A percentile compares a stretch with the other conserved stretches of the same genome.
These are phyloP conservation scores for Casuarina equisetifolia DNA, from an alignment of 306 rosid species.

Conservation along the genomic window DNA sequence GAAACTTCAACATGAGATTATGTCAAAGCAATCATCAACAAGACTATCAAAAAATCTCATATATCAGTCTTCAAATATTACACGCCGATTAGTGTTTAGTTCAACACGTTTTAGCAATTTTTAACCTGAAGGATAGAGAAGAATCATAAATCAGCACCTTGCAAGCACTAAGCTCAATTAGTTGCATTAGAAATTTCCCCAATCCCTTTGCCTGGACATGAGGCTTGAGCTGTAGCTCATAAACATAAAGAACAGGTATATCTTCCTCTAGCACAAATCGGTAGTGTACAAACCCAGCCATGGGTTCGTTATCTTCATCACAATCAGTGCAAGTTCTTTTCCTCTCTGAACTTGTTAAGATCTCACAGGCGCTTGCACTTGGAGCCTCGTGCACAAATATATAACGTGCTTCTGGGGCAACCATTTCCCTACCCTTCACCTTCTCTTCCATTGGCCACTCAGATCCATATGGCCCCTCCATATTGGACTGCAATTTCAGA, in stretches of 20 bases:
- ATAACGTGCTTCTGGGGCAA: slow-evolving; percentile 67
- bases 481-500: slow-evolving; percentile 58
- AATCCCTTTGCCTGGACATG: slow-evolving; percentile 67
- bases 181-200: slow-evolving; percentile 76
- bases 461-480: slow-evolving; percentile 76
- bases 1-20: neutral
- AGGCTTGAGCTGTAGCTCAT: slow-evolving; percentile 79
- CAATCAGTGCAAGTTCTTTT: slow-evolving; percentile 34
- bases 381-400: slow-evolving; percentile 62
- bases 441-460: slow-evolving; percentile 82
- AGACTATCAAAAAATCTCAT: neutral
- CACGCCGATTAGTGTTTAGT: neutral
- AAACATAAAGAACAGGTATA: slow-evolving; percentile 82
- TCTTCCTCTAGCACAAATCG: slow-evolving; percentile 77
- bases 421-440: slow-evolving; percentile 81
- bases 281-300: slow-evolving; percentile 81
- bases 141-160: slow-evolving; percentile 53
- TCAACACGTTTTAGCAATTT: neutral
- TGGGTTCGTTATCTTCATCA: slow-evolving; percentile 34
- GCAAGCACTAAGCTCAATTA: slow-evolving; percentile 72
- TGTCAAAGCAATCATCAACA: neutral
- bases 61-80: slow-evolving; percentile 5
- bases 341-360: slow-evolving; percentile 21
- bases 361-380: slow-evolving; percentile 36
- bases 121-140: slow-evolving; percentile 13